phyloP scores from a whole-genome alignment of 1,284 basidiomycete genomes.

The Phaffia rhodozyma region DNA sequence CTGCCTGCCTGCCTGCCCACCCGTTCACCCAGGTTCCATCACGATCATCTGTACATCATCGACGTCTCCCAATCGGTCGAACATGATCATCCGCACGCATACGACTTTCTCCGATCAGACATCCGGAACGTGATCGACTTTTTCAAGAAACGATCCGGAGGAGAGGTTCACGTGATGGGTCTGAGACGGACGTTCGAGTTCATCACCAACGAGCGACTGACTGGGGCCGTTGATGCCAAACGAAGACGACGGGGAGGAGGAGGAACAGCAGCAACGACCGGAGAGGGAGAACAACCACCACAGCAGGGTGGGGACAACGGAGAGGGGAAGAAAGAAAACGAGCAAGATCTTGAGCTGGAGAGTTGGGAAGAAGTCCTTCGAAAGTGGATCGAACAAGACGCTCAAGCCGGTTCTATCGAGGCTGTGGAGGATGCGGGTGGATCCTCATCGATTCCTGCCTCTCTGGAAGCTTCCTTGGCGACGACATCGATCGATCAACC shows the following conservation, averaged over 20 bases:
- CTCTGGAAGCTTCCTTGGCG: constrained; percentile 5
- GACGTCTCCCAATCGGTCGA: constrained; percentile 98
- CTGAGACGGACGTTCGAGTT: constrained; percentile 79
- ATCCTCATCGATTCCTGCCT: constrained; percentile 20
- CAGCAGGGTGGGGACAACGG: constrained; percentile 31
- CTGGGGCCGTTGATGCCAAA: constrained; percentile 13
- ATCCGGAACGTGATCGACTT: constrained; percentile 89
- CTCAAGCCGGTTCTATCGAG: constrained; percentile 20
- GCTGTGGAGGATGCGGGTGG: constrained; percentile 23
- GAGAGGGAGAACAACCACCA: background rate
- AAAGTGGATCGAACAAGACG: constrained; percentile 43
- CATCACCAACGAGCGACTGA: constrained; percentile 48
- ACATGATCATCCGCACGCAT: constrained; percentile 90
- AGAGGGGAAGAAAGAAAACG: constrained; percentile 24
- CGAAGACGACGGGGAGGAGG: constrained; percentile 22
- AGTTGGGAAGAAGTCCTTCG: constrained; percentile 35
- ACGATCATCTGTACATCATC: constrained; percentile 74
- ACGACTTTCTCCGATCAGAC: constrained; percentile 89
- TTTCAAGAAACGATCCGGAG: constrained; percentile 57
- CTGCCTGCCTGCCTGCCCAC: background rate
- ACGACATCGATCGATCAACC: background rate
- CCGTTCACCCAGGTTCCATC: constrained; percentile 38
- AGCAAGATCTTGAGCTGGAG: constrained; percentile 30
- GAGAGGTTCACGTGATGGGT: constrained; percentile 57
- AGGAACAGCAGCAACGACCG: constrained; percentile 27